Conservation (phyloP, 768 basidiomycete species). For the Brasilioporus rufonigricans region DNA sequence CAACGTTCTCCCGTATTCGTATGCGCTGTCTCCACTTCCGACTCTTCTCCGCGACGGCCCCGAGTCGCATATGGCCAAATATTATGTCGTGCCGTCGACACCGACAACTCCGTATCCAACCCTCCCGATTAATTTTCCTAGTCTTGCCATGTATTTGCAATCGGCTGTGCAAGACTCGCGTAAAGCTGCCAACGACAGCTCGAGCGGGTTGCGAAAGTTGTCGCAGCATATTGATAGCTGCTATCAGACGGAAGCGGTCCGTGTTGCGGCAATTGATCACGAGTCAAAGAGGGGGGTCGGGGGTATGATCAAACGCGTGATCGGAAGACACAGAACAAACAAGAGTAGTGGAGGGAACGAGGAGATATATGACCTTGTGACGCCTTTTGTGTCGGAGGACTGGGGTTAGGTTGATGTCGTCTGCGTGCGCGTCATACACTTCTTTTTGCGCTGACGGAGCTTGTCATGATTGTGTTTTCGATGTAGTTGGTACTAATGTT, state of each 20-base stretch:
- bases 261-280: slow-evolving; percentile 25
- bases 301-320: slow-evolving; percentile 60
- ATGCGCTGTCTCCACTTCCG: slow-evolving; percentile 57
- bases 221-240: slow-evolving; percentile 67
- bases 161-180: slow-evolving; percentile 69
- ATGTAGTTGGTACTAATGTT: not conserved
- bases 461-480: not conserved
- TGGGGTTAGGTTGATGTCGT: slow-evolving; percentile 46
- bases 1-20: slow-evolving; percentile 69
- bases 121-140: slow-evolving; percentile 73
- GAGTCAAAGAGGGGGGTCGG: slow-evolving; percentile 44
- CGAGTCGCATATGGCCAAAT: slow-evolving; percentile 64
- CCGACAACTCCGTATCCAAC: slow-evolving; percentile 59
- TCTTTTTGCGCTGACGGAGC: too few relatives aligned
- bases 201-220: slow-evolving; percentile 60
- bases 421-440: too few relatives aligned
- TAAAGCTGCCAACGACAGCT: slow-evolving; percentile 54
- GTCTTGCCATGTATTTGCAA: slow-evolving; percentile 73
- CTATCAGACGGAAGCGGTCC: slow-evolving; percentile 50
- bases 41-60: slow-evolving; percentile 60
- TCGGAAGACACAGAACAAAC: slow-evolving; percentile 47
- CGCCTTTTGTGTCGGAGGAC: slow-evolving; percentile 77
- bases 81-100: slow-evolving; percentile 67
- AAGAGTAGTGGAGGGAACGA: slow-evolving; percentile 61
- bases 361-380: slow-evolving; percentile 79